Conservation (phyloP, 2,329 filamentous ascomycete genomes). For the Paraphoma sp. region DNA sequence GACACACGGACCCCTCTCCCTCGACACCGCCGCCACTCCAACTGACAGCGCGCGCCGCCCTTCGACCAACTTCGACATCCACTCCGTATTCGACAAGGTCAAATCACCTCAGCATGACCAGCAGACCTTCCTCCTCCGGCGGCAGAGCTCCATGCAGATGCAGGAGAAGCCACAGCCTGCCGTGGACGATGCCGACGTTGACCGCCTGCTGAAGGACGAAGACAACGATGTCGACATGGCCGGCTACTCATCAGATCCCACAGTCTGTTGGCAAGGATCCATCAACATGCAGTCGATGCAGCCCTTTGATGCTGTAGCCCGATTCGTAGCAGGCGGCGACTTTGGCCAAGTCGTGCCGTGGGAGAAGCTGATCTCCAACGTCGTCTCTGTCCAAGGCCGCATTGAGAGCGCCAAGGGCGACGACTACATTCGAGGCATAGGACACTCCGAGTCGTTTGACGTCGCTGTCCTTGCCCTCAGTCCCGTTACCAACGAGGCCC, state of each 20-base stretch:
- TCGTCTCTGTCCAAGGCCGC: conserved; percentile 75
- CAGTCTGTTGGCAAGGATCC: conserved; percentile 62
- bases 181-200: conserved; percentile 85
- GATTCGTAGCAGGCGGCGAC: conserved; percentile 84
- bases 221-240: conserved; percentile 82
- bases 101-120: conserved; percentile 70
- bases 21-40: conserved; percentile 41
- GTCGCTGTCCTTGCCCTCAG: conserved; percentile 79
- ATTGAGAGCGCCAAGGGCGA: conserved; percentile 84
- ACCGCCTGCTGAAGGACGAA: conserved; percentile 83
- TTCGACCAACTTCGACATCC: conserved; percentile 77
- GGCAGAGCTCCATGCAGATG: conserved; percentile 56
- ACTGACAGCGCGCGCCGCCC: conserved; percentile 55
- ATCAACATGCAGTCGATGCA: conserved; percentile 75
- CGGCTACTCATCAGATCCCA: conserved; percentile 71
- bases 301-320: conserved; percentile 77
- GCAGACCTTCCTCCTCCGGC: conserved; percentile 56
- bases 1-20: conserved; percentile 31
- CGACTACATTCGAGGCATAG: conserved; percentile 87
- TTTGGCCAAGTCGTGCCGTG: conserved; percentile 72
- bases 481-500: conserved; percentile 64
- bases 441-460: conserved; percentile 82
- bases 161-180: conserved; percentile 58
- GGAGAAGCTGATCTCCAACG: conserved; percentile 75
- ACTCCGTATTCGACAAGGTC: conserved; percentile 83